Percentiles rank a stretch among this genome's conserved stretches.
Evolutionary conservation across 108 stramenopile species (phyloP).

Genomic region (Nannochloropsis gaditana): DNA sequence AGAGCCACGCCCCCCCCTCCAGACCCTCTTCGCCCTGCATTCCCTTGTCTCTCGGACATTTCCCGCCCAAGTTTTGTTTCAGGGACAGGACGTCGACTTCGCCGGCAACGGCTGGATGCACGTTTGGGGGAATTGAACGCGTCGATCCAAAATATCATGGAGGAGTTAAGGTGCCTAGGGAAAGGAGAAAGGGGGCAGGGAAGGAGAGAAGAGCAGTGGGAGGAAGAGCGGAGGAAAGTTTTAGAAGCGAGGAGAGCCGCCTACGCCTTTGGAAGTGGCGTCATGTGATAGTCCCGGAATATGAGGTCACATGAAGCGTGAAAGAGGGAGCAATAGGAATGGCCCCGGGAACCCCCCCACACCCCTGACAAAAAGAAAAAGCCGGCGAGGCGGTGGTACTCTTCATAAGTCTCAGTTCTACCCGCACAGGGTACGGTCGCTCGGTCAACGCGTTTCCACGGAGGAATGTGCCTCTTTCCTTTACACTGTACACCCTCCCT

Average conservation of each 20-base stretch:
- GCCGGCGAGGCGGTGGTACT: too few species aligned
- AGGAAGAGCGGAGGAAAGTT: not conserved
- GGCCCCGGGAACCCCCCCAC: too few species aligned
- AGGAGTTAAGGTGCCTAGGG: not conserved
- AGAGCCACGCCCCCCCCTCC: not conserved
- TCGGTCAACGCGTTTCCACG: too few species aligned
- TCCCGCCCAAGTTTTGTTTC: not conserved
- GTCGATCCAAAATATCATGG: not conserved
- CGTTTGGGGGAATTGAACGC: not conserved
- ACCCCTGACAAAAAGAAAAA: too few species aligned
- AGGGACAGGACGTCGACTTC: not conserved
- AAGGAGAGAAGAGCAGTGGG: not conserved
- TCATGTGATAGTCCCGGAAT: too few species aligned
- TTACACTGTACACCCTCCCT: too few species aligned
- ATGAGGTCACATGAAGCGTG: too few species aligned
- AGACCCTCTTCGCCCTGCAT: not conserved
- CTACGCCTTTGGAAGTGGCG: too few species aligned
- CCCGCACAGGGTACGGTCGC: too few species aligned
- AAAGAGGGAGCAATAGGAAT: too few species aligned
- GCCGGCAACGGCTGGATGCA: not conserved
- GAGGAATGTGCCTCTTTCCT: too few species aligned
- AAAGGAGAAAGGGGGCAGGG: not conserved
- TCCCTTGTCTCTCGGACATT: not conserved
- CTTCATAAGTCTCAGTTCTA: too few species aligned
- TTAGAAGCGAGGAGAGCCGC: not conserved